These are phyloP conservation scores for Isabelozyma gotoi DNA, from an alignment of 805 yeast species.

Conservation along the genomic window DNA sequence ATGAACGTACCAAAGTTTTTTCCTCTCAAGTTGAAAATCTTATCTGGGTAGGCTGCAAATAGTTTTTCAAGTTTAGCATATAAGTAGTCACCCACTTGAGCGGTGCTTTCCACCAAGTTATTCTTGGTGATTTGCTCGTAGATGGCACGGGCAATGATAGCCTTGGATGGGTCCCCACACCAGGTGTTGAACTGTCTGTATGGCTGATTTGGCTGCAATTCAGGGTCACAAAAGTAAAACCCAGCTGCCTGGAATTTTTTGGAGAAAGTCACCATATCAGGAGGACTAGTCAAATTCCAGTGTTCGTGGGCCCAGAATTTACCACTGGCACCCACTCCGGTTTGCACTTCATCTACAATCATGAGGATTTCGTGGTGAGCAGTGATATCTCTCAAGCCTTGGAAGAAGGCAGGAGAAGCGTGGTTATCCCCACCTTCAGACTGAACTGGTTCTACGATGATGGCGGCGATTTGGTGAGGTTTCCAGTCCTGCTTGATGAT, in stretches of 20 bases:
- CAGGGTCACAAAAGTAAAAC: constrained; percentile 60
- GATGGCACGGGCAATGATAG: constrained; percentile 61
- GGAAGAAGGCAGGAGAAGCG: constrained; percentile 60
- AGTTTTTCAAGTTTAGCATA: constrained; percentile 41
- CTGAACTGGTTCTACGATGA: constrained; percentile 62
- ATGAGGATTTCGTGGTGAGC: constrained; percentile 54
- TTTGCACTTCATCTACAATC: constrained; percentile 73
- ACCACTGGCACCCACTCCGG: constrained; percentile 75
- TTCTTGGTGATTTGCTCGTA: constrained; percentile 52
- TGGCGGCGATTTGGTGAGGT: constrained; percentile 50
- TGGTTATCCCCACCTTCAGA: constrained; percentile 80
- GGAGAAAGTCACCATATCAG: constrained; percentile 70
- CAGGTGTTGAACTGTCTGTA: constrained; percentile 76
- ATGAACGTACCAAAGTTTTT: constrained; percentile 63
- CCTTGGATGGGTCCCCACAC: constrained; percentile 76
- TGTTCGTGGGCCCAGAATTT: constrained; percentile 74
- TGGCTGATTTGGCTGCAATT: constrained; percentile 57
- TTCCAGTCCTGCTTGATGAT: constrained; percentile 30
- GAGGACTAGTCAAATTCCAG: constrained; percentile 59
- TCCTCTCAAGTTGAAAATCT: constrained; percentile 56
- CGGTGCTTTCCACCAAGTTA: constrained; percentile 48
- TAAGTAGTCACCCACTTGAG: constrained; percentile 55
- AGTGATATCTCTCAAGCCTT: constrained; percentile 60
- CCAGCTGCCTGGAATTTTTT: constrained; percentile 77
- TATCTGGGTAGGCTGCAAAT: constrained; percentile 39